phyloP scores from a whole-genome alignment of 176 grass and related monocot genomes.

The Pontederia paniculata region DNA sequence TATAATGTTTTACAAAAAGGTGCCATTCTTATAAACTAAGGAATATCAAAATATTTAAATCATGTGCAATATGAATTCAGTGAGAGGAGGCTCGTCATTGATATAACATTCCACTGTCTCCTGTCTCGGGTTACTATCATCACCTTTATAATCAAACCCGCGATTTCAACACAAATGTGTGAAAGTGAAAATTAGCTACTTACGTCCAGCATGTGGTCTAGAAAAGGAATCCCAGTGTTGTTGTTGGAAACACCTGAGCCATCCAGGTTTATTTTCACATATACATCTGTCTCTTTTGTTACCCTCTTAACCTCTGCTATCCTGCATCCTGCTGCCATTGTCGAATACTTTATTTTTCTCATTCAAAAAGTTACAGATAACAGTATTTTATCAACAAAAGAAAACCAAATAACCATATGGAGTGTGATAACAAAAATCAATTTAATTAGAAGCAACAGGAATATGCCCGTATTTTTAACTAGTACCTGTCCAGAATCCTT shows the following conservation, averaged over 20 bases:
- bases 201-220: constrained; percentile 98
- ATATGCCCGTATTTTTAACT: no score
- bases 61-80: no score
- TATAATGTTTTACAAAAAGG: no score
- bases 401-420: background rate
- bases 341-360: constrained; percentile 3
- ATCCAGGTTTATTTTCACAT: constrained; percentile 79
- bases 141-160: background rate
- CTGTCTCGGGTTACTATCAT: background rate
- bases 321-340: constrained; percentile 22
- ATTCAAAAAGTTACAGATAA: background rate
- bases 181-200: constrained; percentile 9
- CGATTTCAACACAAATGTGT: background rate
- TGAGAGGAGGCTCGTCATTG: no score
- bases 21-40: no score
- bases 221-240: constrained; percentile 74
- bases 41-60: no score
- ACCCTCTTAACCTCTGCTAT: constrained; percentile 65
- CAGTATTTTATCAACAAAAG: background rate
- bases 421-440: background rate
- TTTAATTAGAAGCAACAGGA: background rate
- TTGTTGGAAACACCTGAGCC: constrained; percentile 59
- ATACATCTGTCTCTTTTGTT: constrained; percentile 85
- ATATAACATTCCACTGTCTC: no score
- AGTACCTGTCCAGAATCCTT: no score